Percentiles rank a stretch among this genome's conserved stretches.
phyloP scores from a whole-genome alignment of 352 stramenopile genomes.

The Phytopythium mirpurense region DNA sequence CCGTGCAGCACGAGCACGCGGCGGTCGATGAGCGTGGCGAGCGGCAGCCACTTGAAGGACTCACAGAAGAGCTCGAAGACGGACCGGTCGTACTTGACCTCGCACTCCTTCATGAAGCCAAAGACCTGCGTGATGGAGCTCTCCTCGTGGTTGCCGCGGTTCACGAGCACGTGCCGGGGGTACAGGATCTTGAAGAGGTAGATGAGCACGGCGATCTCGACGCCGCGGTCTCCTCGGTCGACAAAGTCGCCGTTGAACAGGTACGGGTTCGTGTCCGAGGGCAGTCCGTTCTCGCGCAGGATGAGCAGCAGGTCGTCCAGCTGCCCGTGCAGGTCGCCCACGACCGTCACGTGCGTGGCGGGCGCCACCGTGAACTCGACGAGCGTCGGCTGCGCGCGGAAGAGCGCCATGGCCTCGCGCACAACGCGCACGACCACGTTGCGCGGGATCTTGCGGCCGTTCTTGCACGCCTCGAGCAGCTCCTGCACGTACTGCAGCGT shows the following conservation, averaged over 20 bases:
- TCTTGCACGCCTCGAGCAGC: conserved; percentile 75
- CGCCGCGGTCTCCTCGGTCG: conserved; percentile 65
- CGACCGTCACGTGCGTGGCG: conserved; percentile 70
- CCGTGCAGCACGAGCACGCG: conserved; percentile 75
- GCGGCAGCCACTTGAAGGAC: conserved; percentile 68
- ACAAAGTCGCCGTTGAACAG: conserved; percentile 88
- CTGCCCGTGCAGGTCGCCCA: conserved; percentile 84
- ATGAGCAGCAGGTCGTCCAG: conserved; percentile 83
- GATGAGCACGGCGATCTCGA: conserved; percentile 81
- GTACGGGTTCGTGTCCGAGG: conserved; percentile 72
- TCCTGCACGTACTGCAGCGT: conserved; percentile 60
- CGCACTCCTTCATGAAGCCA: conserved; percentile 84
- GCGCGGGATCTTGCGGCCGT: conserved; percentile 72
- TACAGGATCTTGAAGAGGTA: conserved; percentile 82
- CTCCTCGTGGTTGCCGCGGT: conserved; percentile 87
- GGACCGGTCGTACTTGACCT: conserved; percentile 76
- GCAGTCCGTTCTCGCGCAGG: conserved; percentile 76
- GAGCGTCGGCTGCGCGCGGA: conserved; percentile 52
- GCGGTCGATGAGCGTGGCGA: conserved; percentile 71
- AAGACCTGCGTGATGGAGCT: conserved; percentile 83
- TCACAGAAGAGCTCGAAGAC: conserved; percentile 83
- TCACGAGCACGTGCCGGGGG: conserved; percentile 64
- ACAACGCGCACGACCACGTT: conserved; percentile 73
- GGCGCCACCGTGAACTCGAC: conserved; percentile 64
- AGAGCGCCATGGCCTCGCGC: conserved; percentile 46